These are phyloP conservation scores for Sherardia arvensis DNA, from an alignment of 257 asterid species.

Conservation along the genomic window DNA sequence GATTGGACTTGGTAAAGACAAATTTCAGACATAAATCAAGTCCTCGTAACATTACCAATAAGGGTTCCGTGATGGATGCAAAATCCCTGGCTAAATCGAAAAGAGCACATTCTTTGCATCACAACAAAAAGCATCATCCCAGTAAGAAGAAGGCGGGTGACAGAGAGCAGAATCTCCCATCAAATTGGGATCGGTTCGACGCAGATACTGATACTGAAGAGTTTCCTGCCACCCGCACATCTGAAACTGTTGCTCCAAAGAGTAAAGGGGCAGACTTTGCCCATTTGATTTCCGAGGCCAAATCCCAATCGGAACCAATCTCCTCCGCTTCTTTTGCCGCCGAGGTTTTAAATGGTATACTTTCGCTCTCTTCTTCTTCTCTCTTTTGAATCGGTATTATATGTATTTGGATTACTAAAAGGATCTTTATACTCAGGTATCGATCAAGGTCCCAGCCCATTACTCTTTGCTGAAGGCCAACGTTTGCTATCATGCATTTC, in stretches of 20 bases:
- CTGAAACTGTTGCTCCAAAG: constrained; percentile 52
- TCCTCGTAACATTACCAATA: too few relatives aligned
- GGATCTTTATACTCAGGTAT: constrained; percentile 38
- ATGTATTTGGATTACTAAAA: background rate
- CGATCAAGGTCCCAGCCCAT: constrained; percentile 50
- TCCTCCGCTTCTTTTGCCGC: constrained; percentile 22
- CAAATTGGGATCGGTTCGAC: constrained; percentile 66
- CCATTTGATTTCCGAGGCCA: constrained; percentile 66
- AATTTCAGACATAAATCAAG: too few relatives aligned
- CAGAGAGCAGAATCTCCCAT: constrained; percentile 49
- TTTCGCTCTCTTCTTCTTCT: background rate
- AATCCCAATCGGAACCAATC: constrained; percentile 39
- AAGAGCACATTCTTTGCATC: constrained; percentile 74
- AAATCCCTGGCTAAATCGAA: constrained; percentile 93
- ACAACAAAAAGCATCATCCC: constrained; percentile 58
- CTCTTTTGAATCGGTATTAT: too few relatives aligned
- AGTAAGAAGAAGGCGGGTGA: constrained; percentile 45
- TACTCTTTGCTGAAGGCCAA: constrained; percentile 68
- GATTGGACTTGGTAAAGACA: too few relatives aligned
- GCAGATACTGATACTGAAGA: constrained; percentile 38
- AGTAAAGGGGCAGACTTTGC: constrained; percentile 84
- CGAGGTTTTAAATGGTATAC: constrained; percentile 49
- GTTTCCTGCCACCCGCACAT: constrained; percentile 20
- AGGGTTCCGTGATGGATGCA: too few relatives aligned
- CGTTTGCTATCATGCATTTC: constrained; percentile 51